Evolutionary conservation across 2,329 filamentous ascomycete species (phyloP), one percentile per base, ranked within the genome.

Genomic region (Pseudogymnoascus pannorum): DNA sequence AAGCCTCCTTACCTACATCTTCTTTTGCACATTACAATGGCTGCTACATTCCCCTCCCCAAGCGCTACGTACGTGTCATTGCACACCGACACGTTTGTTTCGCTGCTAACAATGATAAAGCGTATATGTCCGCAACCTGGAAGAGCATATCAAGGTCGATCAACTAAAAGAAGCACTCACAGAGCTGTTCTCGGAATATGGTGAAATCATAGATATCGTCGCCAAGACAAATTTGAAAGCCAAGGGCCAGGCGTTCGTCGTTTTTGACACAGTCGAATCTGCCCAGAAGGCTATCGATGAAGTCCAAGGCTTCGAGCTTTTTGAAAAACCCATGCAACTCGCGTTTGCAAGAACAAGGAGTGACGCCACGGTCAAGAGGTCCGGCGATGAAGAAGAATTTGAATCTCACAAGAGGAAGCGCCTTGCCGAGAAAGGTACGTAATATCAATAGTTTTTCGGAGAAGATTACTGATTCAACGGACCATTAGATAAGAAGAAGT

Each of bases 181-280:
- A 20, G 85, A 87, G 65, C 81, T 97, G 70, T 97, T 97, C 77
- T 86, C 86, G 65, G 90, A 96, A 74, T 97, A 94, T 75, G 94
- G 94, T 65, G 87, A 80, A 62, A 85, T 96, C 64, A 77, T 96
- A 68, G 92, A 96, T 65, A 84, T 96, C 59, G 83, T 96, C 63
- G 90, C 90, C 48, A 96, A 96, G 78, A 91, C 85, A 66, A 97
- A 95, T 74, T 76, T 97, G 29, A 92, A 90, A 73, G 90, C 91
- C 44, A 97, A 95, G 73, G 94, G 94, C 11, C 94, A 99, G 76
- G 94, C 94, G 0, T 99, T 99, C 72, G 78, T 99, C 58, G 92
- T 97, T 51, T 97, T 92, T 73, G 91, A 95, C 68, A 83, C 80
- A 64, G 78, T 87, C n/a, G 88, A 92, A 61, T 84, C 87, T n/a